Base-by-base conservation (phyloP, 257 asterid species). In the Schizonepeta tenuifolia region DNA sequence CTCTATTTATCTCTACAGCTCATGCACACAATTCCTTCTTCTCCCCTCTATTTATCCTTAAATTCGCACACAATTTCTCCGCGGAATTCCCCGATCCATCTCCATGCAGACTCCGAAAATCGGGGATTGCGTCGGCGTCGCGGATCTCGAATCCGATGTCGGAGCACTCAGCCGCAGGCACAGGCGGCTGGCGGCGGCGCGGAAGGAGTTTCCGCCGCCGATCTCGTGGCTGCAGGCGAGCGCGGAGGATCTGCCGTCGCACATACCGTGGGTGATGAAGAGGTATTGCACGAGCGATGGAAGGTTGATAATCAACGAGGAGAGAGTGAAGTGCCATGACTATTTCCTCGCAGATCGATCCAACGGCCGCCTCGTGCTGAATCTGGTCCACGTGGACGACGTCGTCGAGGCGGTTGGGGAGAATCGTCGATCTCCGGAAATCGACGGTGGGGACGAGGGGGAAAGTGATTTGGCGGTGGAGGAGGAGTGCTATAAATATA, bases 261-360 rank as follows among this genome's bases (percentile, higher is more conserved):
- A 81, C 54, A 64, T 86, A 86, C 96, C 96, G 61, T 84, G 95
- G 92, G 83, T 80, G 72, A 77, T 90, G 96, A 82, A 62, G 70
- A 85, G 74, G 63, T 75, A 86, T 66, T 65, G 69, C 56, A 75
- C 86, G 0, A 35, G 57, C 28, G 98, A 90, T 33, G 98, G 97
- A 0, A 38, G 97, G 65, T 41, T 92, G 77, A 71, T 92, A 0
- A 88, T 92, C 44, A 78, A 9, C 13, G 90, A 85, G 50, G 95
- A 90, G 83, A 90, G 71, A 44, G 81, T 82, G 62, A 64, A 81
- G 33, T 82, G 80, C 6, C 96, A 78, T 22, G 91, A 84, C 53
- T 92, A 86, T 74, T 86, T 90, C 55, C 81, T 72, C 71, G 84
- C 92, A 9, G 71, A 77, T 60, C 80, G 96, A 0, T 74, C 84